phyloP scores from a whole-genome alignment of 2,329 filamentous ascomycete species.

The Tolypocladium album region DNA sequence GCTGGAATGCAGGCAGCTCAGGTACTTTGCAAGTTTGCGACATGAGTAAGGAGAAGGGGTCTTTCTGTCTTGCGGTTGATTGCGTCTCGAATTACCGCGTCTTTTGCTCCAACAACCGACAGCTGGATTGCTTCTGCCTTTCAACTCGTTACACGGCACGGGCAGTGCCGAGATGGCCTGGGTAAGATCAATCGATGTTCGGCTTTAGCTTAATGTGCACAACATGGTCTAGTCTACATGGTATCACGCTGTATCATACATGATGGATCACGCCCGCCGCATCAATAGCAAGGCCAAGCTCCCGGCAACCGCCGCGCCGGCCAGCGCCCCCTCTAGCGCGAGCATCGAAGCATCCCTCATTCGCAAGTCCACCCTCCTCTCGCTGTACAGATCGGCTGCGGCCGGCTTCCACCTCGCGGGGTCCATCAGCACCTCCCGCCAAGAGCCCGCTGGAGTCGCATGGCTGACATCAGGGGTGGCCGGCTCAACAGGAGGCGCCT shows the following conservation, averaged over 20 bases:
- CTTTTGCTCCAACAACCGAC: no score
- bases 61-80: no score
- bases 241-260: not conserved
- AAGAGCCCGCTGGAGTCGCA: conserved; percentile 14
- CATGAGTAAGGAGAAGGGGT: no score
- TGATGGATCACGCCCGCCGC: conserved; percentile 16
- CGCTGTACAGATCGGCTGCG: conserved; percentile 52
- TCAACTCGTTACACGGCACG: not conserved
- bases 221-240: not conserved
- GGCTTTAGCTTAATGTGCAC: not conserved
- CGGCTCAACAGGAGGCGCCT: conserved; percentile 2
- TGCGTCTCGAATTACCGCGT: no score
- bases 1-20: not conserved
- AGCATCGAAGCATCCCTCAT: conserved; percentile 63
- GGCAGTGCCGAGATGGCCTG: not conserved
- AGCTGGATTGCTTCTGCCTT: no score
- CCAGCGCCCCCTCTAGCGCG: conserved; percentile 54
- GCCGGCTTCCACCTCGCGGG: conserved; percentile 36
- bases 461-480: not conserved
- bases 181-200: no score
- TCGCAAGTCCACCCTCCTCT: conserved; percentile 49
- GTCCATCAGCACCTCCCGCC: conserved; percentile 32
- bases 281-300: conserved; percentile 39
- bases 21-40: no score
- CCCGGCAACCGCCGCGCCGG: conserved; percentile 52